Evolutionary conservation across 2,329 filamentous ascomycete genomes (phyloP), one percentile per base, ranked within the genome.

Genomic region (Botrytis pseudocinerea): DNA sequence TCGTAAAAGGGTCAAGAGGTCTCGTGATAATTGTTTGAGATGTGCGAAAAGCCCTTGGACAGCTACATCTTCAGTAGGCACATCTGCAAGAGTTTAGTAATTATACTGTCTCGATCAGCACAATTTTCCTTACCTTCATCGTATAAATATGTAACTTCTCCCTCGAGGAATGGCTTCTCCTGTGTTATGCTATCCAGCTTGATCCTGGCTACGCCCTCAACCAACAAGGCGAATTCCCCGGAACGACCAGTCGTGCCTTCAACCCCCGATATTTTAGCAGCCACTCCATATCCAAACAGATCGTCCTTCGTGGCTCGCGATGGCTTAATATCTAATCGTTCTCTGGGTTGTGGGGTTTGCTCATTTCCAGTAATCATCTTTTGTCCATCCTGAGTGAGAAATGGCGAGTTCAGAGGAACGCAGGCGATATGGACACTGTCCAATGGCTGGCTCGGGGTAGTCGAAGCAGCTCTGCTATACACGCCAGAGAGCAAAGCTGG

Each of bases 101-200:
- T 35, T 62, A 6, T 66, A 28, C 28, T 25, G 69, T 69, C 48
- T 44, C 35, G 62, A 51, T 44, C 70, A 28, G n/a, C n/a, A 12
- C 35, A 8, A 2, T 54, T 57, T 32, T 35, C 68, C 87, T 75
- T 83, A 92, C 90, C 85, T 76, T 89, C 87, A 80, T 97, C 94
- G 73, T 91, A 87, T 78, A 91, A 89, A 72, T 92, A 87, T 73
- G 86, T 87, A 38, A 97, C 89, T 78, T 92, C 92, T 63, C 90
- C 95, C 83, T 97, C 94, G 77, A 97, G 94, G 81, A 93, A 97
- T 2, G 94, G 93, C 70, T 91, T 88, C 76, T 97, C 93, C 80
- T 93, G 91, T 54, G 89, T 87, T 65, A 96, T 83, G 79, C 90
- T 91, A 69, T 94, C 91, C 51, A 98, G 84, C 75, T 89, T 88